Percentiles rank a stretch among this genome's conserved stretches.
phyloP scores from a whole-genome alignment of 2,329 filamentous ascomycete genomes.

The Colletotrichum somersetense region DNA sequence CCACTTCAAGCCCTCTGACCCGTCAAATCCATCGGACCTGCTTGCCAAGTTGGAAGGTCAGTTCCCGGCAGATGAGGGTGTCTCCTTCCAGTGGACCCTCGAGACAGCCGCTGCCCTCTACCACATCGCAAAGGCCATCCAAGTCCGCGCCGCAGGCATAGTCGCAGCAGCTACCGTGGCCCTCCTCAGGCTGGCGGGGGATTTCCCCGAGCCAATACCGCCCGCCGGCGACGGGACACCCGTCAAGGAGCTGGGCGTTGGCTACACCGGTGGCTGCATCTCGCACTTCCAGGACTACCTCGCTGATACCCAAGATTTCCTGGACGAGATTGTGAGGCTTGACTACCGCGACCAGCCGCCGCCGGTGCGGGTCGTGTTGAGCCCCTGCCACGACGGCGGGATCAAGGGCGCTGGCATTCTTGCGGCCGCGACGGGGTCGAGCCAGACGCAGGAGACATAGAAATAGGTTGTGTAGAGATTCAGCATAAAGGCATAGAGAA shows the following conservation, averaged over 20 bases:
- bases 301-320: constrained; percentile 75
- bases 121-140: constrained; percentile 76
- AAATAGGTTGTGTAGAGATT: background rate
- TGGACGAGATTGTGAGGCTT: constrained; percentile 65
- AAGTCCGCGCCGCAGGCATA: constrained; percentile 79
- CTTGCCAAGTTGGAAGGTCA: constrained; percentile 62
- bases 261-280: constrained; percentile 85
- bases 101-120: constrained; percentile 71
- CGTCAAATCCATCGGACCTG: constrained; percentile 49
- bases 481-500: background rate
- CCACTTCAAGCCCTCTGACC: constrained; percentile 70
- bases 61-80: constrained; percentile 58
- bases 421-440: constrained; percentile 60
- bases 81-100: constrained; percentile 72
- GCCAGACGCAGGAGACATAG: constrained; percentile 41
- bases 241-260: constrained; percentile 74
- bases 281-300: constrained; percentile 83
- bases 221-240: constrained; percentile 46
- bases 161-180: constrained; percentile 80
- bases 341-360: constrained; percentile 52
- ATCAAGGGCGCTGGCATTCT: constrained; percentile 73
- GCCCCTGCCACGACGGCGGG: constrained; percentile 71
- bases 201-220: constrained; percentile 60
- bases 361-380: constrained; percentile 61
- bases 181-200: constrained; percentile 75